phyloP scores from a whole-genome alignment of 2,329 filamentous ascomycete genomes.

The Teratosphaeria viscida region DNA sequence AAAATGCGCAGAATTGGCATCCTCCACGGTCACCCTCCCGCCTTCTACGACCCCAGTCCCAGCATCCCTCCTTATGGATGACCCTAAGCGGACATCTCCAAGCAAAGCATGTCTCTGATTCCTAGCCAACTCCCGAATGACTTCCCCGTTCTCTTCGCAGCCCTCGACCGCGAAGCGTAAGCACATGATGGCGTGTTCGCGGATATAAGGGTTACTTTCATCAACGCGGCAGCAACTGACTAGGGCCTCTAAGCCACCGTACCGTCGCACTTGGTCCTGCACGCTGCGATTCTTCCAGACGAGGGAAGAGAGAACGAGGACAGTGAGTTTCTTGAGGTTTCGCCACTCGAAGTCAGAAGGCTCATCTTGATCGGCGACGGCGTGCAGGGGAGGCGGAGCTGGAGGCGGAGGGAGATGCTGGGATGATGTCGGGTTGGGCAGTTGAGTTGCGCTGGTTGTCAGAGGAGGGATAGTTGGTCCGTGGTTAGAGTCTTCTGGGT shows the following conservation, averaged over 20 bases:
- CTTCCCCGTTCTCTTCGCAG: conserved; percentile 60
- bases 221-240: conserved; percentile 86
- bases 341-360: conserved; percentile 59
- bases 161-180: conserved; percentile 64
- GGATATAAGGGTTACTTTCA: conserved; percentile 86
- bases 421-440: conserved; percentile 13
- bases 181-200: conserved; percentile 80
- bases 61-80: too few species aligned
- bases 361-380: conserved; percentile 41
- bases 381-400: background rate
- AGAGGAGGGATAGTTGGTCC: conserved; percentile 22
- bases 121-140: conserved; percentile 51
- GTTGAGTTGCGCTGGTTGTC: conserved; percentile 12
- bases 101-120: background rate
- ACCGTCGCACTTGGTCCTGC: conserved; percentile 74
- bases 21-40: conserved; percentile 3
- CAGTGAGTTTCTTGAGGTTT: conserved; percentile 86
- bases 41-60: background rate
- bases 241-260: conserved; percentile 77
- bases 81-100: background rate
- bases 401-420: background rate
- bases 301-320: conserved; percentile 79
- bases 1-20: too few species aligned
- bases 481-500: conserved; percentile 35
- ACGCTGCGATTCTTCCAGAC: conserved; percentile 79